Evolutionary conservation across 2,329 filamentous ascomycete genomes (phyloP).

Genomic region (Lachnellula hyalina): DNA sequence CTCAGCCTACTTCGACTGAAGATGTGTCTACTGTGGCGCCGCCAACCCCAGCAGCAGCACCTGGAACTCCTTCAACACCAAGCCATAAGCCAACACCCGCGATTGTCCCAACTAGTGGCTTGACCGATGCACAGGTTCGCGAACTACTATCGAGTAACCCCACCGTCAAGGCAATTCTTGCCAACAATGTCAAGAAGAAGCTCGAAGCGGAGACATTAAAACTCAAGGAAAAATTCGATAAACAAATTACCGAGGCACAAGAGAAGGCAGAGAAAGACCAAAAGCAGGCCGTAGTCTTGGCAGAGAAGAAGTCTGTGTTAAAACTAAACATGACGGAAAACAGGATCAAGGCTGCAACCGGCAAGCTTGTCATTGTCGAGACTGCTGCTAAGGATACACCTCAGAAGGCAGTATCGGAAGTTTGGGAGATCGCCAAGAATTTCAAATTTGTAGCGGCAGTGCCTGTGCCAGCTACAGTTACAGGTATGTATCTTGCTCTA

Average conservation of each 20-base stretch:
- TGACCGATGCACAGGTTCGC: slow-evolving; percentile 51
- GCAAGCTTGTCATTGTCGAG: slow-evolving; percentile 73
- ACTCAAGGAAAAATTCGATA: slow-evolving; percentile 49
- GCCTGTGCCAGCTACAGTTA: slow-evolving; percentile 10
- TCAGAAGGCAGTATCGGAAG: slow-evolving; percentile 74
- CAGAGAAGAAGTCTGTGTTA: slow-evolving; percentile 67
- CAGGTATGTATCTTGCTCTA: slow-evolving; percentile 6
- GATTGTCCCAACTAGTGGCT: slow-evolving; percentile 30
- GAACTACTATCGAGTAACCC: slow-evolving; percentile 52
- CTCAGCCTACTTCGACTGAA: slow-evolving; percentile 36
- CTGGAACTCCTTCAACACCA: slow-evolving; percentile 21
- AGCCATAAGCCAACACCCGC: slow-evolving; percentile 13
- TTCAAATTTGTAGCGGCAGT: slow-evolving; percentile 44
- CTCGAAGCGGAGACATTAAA: slow-evolving; percentile 60
- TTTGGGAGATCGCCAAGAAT: slow-evolving; percentile 75
- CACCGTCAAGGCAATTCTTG: slow-evolving; percentile 51
- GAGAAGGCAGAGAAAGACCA: slow-evolving; percentile 35
- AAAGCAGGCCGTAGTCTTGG: slow-evolving; percentile 60
- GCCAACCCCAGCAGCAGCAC: slow-evolving; percentile 1
- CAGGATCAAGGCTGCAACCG: slow-evolving; percentile 55
- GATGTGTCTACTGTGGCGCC: not conserved
- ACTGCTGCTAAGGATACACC: slow-evolving; percentile 82
- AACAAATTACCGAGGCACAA: slow-evolving; percentile 45
- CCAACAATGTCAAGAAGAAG: slow-evolving; percentile 63
- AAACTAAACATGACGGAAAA: slow-evolving; percentile 77